A percentile compares a stretch with the other conserved stretches of the same genome.
Conservation (phyloP, 2,329 filamentous ascomycete genomes). For the Orbilia oligospora region DNA sequence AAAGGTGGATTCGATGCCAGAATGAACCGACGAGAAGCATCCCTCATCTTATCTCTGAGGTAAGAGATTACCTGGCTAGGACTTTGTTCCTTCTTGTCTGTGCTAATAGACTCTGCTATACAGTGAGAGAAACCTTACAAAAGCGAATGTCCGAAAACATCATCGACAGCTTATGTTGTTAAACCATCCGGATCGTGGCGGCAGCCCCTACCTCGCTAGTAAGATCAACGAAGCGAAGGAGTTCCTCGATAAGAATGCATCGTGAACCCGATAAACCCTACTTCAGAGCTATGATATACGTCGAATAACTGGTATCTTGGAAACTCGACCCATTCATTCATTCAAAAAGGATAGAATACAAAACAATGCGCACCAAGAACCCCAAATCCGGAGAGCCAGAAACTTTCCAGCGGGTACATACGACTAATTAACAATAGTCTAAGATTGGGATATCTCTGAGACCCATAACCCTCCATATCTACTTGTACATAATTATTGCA, state of each 20-base stretch:
- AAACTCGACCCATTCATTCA: background rate
- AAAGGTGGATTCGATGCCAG: constrained; percentile 97
- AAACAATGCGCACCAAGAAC: constrained; percentile 14
- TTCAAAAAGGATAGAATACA: constrained; percentile 30
- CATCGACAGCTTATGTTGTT: constrained; percentile 96
- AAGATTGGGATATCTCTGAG: constrained; percentile 5
- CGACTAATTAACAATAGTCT: constrained; percentile 2
- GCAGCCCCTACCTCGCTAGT: constrained; percentile 94
- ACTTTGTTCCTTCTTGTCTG: background rate
- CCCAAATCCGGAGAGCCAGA: background rate
- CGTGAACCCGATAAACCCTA: constrained; percentile 28
- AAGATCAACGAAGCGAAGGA: constrained; percentile 99
- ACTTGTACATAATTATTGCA: constrained; percentile 34
- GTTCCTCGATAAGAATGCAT: constrained; percentile 82
- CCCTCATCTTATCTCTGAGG: constrained; percentile 91
- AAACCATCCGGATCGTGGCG: constrained; percentile 97
- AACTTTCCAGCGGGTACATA: background rate
- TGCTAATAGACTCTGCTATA: constrained; percentile 9
- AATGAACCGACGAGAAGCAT: constrained; percentile 93
- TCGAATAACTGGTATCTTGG: background rate
- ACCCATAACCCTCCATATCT: constrained; percentile 14
- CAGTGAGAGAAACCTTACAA: constrained; percentile 88
- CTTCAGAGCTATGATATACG: background rate
- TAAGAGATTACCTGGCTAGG: constrained; percentile 68
- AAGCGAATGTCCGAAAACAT: constrained; percentile 94